Evolutionary conservation across 2,329 filamentous ascomycete genomes (phyloP), one percentile per base, ranked within the genome.

Genomic region (Fusarium coffeatum): DNA sequence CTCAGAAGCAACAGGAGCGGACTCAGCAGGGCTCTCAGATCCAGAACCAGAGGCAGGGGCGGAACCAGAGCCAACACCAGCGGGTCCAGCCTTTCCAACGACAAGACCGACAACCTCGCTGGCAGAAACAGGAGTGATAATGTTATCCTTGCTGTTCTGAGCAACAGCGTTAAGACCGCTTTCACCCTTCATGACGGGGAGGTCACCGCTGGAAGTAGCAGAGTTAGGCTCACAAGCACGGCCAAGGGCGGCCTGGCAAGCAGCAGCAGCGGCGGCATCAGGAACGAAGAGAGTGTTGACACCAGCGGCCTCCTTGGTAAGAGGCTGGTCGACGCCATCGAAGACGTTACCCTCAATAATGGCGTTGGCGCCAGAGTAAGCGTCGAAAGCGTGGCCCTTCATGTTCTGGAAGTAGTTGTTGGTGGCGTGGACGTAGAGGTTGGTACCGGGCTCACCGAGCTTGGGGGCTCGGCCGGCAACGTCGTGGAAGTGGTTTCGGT

Each of bases 361-460:
- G 1, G 72, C 71, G 1, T 59, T 66, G 6, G 65, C 68, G 32
- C 78, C 72, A 13, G 74, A 83, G 70, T 86, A 79, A 59, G 79
- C 87, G 78, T 89, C 86, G 16, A 83, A 80, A 20, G 83, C 86
- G 74, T 88, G 86, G 25, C 74, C 75, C 27, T 73, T 64, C 69
- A 76, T 76, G 56, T 73, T 74, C 40, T 61, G 66, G 51, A 77
- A 77, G 42, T 66, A 67, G 71, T 77, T 76, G 71, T 77, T 77
- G 66, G 61, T 57, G 16, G 71, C 73, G 16, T 77, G 73, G 64
- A 77, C 73, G 20, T 65, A 67, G 10, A 66, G 68, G 25, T 51
- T 71, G 41, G 59, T 64, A 0, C 66, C 70, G 3, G 67, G 64
- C 32, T 66, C 69, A 32, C 72, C 72, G 16, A 86, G 76, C 66